Conservation (phyloP, 2,329 filamentous ascomycete species). For the Exserohilum turcica region DNA sequence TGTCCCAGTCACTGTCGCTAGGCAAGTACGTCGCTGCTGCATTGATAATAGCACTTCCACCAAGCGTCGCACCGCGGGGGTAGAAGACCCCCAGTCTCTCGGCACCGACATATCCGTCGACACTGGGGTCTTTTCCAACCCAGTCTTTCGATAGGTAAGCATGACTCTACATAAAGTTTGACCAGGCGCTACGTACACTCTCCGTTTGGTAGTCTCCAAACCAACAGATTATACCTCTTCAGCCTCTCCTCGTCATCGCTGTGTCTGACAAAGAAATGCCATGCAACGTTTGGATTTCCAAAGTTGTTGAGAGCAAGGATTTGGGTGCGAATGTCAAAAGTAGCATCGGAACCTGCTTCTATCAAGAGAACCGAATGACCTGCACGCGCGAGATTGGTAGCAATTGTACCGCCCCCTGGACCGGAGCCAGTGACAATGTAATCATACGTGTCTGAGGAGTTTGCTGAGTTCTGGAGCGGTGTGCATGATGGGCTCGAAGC, state of each 20-base stretch:
- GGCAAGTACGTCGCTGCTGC: conserved; percentile 23
- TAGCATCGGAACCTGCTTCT: conserved; percentile 60
- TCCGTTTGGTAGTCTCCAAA: conserved; percentile 22
- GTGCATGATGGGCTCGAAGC: conserved; percentile 3
- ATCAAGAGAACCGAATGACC: conserved; percentile 62
- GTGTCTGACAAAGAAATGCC: conserved; percentile 66
- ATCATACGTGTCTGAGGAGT: conserved; percentile 26
- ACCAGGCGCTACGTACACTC: conserved; percentile 17
- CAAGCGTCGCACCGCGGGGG: conserved; percentile 24
- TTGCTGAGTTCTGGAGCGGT: conserved; percentile 4
- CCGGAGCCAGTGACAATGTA: conserved; percentile 60
- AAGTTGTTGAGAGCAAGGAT: conserved; percentile 55
- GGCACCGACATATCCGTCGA: conserved; percentile 45
- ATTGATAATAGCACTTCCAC: conserved; percentile 25
- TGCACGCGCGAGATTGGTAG: conserved; percentile 60
- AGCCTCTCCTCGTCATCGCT: conserved; percentile 59
- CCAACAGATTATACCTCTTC: conserved; percentile 50
- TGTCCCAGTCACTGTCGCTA: conserved; percentile 27
- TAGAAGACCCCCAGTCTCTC: conserved; percentile 26
- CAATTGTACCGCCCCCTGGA: conserved; percentile 23
- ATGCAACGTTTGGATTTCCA: conserved; percentile 47
- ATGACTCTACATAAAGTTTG: no score
- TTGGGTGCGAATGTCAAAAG: conserved; percentile 52
- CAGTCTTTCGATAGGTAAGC: conserved; percentile 9
- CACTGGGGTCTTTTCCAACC: conserved; percentile 20